Percentiles rank a stretch among this genome's conserved stretches.
These are phyloP conservation scores for Stachybotrys chartarum DNA, from an alignment of 2,329 filamentous ascomycete species.

Conservation along the genomic window DNA sequence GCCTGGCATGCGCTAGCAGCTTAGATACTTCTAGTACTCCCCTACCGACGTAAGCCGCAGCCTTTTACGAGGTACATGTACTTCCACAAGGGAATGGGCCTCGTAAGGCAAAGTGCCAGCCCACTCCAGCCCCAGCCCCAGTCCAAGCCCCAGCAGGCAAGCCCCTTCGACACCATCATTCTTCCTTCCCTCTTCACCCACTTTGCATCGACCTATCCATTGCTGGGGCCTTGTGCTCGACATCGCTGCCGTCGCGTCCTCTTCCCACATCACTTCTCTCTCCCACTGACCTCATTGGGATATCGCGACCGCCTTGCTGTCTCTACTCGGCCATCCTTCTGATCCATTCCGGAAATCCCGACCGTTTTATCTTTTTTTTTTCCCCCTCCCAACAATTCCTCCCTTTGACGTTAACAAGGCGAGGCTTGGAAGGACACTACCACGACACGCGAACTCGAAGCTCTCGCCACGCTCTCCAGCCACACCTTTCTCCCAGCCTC, in stretches of 20 bases:
- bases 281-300: not conserved
- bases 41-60: not conserved
- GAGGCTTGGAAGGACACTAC: not conserved
- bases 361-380: not conserved
- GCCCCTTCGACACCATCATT: not conserved
- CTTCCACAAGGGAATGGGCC: not conserved
- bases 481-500: constrained; percentile 30
- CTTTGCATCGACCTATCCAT: not conserved
- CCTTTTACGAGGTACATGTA: not conserved
- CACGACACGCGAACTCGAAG: constrained; percentile 9
- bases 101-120: not conserved
- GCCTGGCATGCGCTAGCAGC: no score
- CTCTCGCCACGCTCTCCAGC: constrained; percentile 38
- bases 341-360: no score
- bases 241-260: not conserved
- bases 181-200: not conserved
- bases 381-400: constrained; percentile 6
- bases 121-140: not conserved
- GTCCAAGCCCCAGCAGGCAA: not conserved
- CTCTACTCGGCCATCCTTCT: not conserved
- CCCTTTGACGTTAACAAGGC: not conserved
- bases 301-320: not conserved
- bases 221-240: not conserved
- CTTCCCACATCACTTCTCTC: not conserved
- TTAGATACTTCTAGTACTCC: no score